These are phyloP conservation scores for Amanita polypyramis DNA, from an alignment of 768 basidiomycete species.

Conservation along the genomic window DNA sequence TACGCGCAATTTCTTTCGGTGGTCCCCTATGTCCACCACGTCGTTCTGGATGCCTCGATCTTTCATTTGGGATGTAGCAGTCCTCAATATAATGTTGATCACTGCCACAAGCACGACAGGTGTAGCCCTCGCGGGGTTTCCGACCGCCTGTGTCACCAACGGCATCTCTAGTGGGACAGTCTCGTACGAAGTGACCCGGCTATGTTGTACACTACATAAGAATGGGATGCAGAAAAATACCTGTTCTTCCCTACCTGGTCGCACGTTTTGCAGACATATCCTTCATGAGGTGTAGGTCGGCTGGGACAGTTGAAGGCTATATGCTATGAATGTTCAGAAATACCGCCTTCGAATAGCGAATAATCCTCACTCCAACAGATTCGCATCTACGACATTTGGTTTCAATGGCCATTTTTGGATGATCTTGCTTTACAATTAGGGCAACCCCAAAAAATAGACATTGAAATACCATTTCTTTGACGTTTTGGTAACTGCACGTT, in stretches of 20 bases:
- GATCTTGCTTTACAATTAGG: slow-evolving; percentile 18
- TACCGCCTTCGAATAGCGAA: slow-evolving; percentile 1
- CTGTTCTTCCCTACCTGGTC: slow-evolving; percentile 36
- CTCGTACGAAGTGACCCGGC: slow-evolving; percentile 80
- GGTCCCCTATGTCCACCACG: slow-evolving; percentile 41
- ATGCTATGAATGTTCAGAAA: slow-evolving; percentile 36
- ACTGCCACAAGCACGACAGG: slow-evolving; percentile 87
- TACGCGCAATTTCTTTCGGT: slow-evolving; percentile 74
- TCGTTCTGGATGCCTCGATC: slow-evolving; percentile 24
- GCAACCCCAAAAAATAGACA: not conserved
- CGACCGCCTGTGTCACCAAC: slow-evolving; percentile 75
- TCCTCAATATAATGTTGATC: slow-evolving; percentile 81
- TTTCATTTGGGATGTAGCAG: slow-evolving; percentile 62
- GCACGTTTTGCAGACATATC: slow-evolving; percentile 84
- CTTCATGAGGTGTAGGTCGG: slow-evolving; percentile 65
- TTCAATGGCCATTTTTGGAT: slow-evolving; percentile 48
- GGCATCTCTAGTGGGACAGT: slow-evolving; percentile 75
- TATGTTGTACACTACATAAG: slow-evolving; percentile 16
- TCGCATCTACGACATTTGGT: slow-evolving; percentile 76
- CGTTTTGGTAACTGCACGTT: slow-evolving; percentile 53
- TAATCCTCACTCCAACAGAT: slow-evolving; percentile 49
- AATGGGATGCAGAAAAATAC: slow-evolving; percentile 5
- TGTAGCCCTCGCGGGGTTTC: slow-evolving; percentile 78
- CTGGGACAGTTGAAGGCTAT: slow-evolving; percentile 71
- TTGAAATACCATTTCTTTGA: slow-evolving; percentile 33